Percentiles rank a stretch among this genome's conserved stretches.
Conservation (phyloP, 1,284 basidiomycete species). For the Rhodotorula glutinis region DNA sequence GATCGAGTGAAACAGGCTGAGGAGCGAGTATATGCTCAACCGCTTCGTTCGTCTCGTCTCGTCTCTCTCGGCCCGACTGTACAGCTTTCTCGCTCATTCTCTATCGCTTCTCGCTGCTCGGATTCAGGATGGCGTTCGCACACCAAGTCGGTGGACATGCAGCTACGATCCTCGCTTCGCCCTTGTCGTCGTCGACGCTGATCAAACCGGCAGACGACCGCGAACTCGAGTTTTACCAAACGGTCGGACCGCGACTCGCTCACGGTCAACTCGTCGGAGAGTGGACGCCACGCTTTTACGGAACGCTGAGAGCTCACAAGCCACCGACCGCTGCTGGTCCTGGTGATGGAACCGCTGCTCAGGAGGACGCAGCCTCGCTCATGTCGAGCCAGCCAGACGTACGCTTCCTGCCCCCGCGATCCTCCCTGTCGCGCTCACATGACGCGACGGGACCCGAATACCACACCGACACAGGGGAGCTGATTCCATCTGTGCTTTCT, state of each 20-base stretch:
- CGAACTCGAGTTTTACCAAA: conserved; percentile 79
- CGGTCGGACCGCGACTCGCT: conserved; percentile 51
- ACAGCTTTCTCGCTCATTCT: too few species aligned
- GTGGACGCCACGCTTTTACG: conserved; percentile 64
- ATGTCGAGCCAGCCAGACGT: conserved; percentile 32
- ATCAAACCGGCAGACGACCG: conserved; percentile 74
- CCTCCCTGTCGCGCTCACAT: too few species aligned
- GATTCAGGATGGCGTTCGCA: conserved; percentile 47
- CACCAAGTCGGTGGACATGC: conserved; percentile 85
- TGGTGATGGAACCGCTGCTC: not conserved
- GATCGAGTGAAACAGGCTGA: too few species aligned
- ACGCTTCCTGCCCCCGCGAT: conserved; percentile 44
- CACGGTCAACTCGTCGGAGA: conserved; percentile 47
- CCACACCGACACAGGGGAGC: too few species aligned
- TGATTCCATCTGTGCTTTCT: too few species aligned
- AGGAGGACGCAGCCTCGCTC: not conserved
- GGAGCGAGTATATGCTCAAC: not conserved
- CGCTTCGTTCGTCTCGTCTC: too few species aligned
- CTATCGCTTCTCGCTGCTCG: too few species aligned
- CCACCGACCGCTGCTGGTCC: not conserved
- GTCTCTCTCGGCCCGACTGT: not conserved
- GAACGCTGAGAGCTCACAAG: conserved; percentile 60
- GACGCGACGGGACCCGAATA: too few species aligned
- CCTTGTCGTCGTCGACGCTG: conserved; percentile 60
- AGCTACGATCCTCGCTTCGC: conserved; percentile 56